Base-by-base conservation (phyloP, 148 eudicot genomes). In the Rhododendron ovatum region DNA sequence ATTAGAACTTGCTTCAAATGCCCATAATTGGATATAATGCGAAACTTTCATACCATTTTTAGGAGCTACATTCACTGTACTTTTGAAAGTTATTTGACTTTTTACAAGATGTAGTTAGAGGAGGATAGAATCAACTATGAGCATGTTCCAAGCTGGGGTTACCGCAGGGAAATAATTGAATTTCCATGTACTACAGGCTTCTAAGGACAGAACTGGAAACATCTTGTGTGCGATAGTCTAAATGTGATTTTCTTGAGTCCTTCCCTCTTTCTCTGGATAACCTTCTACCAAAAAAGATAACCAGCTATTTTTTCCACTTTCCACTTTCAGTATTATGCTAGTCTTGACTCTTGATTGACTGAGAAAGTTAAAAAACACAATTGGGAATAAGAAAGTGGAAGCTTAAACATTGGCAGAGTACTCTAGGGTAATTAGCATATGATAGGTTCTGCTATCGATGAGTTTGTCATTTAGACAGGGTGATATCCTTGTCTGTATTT, bases 211-310 rank as follows among this genome's bases (percentile, higher is more conserved):
- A 77, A 47, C 82, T 4, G 82, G 82, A 47, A n/a, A 48, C 81
- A 47, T 50, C 55, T 78, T 17, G 33, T 24, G 35, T 78, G 76
- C 17, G 7, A 5, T 4, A 10, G 7, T 20, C 11, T 39, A 20
- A 77, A 43, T n/a, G 53, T 77, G 53, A 77, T 22, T 10, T 77
- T 24, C 50, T 24, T 77, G 53, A 77, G 28, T 43, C 53, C 30
- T 43, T 24, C 81, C 78, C 81, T 78, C 26, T 78, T 78, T 43
- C 53, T 41, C 81, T 78, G 51, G 50, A 77, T 78, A 45, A 26
- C 79, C 8, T 75, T 75, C 22, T 5, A 17, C 39, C 24, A 17
- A 17, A 55, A 15, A 55, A 17, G 7, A 63, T n/a, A 30, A 63
- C 71, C 76, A 11, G 78, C 17, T 28, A 8, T 14, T 74, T 37